Conservation (phyloP, 2,329 filamentous ascomycete species). For the Byssothecium circinans region DNA sequence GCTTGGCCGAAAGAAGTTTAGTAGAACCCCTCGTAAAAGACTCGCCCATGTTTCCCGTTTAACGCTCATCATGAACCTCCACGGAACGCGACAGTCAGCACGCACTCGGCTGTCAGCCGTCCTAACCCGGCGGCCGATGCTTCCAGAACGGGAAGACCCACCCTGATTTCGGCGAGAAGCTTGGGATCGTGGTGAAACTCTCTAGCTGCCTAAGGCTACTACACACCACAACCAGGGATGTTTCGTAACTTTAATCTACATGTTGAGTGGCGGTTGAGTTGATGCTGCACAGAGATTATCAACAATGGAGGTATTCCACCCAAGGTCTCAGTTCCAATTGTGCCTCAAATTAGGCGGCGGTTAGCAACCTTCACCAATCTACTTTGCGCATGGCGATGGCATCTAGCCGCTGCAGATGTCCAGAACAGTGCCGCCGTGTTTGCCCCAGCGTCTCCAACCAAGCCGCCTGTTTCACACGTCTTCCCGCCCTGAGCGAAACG, state of each 20-base stretch:
- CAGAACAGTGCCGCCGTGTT: slow-evolving; percentile 2
- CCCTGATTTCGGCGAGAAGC: slow-evolving; percentile 3
- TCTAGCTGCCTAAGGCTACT: slow-evolving; percentile 2
- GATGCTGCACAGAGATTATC: slow-evolving; percentile 20
- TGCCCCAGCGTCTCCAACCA: slow-evolving; percentile 12
- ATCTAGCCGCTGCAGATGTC: slow-evolving; percentile 5
- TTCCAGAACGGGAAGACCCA: not conserved
- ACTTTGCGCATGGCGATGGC: slow-evolving; percentile 19
- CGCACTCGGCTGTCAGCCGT: slow-evolving; percentile 2
- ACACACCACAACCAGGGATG: slow-evolving; percentile 20
- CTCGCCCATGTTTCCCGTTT: not conserved
- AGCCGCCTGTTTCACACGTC: slow-evolving; percentile 8
- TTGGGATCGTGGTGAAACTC: slow-evolving; percentile 14
- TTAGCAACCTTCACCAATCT: slow-evolving; percentile 1
- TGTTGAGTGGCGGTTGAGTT: slow-evolving; percentile 21
- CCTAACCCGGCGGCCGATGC: not conserved
- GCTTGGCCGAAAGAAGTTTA: too few species aligned
- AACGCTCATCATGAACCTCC: not conserved
- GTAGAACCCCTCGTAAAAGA: too few species aligned
- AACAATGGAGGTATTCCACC: slow-evolving; percentile 14
- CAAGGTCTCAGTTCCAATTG: slow-evolving; percentile 21
- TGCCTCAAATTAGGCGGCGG: slow-evolving; percentile 10
- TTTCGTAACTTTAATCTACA: slow-evolving; percentile 27
- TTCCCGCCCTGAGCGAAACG: slow-evolving; percentile 11
- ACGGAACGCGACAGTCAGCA: not conserved